phyloP scores from a whole-genome alignment of 495 filamentous ascomycete species.

The Tuber magnatum region DNA sequence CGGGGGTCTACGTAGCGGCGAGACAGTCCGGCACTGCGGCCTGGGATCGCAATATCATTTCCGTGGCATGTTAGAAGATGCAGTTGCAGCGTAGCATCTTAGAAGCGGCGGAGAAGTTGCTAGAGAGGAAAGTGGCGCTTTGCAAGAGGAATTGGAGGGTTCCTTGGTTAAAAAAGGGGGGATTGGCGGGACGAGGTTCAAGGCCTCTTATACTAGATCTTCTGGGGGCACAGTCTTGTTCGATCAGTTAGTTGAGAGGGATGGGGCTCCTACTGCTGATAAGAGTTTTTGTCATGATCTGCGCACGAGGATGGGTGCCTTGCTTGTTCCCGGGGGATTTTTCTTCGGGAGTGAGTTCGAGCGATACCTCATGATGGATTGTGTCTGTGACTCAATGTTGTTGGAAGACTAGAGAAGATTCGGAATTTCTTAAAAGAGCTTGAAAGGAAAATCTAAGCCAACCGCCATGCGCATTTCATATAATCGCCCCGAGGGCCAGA shows the following conservation, averaged over 20 bases:
- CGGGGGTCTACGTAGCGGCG: constrained; percentile 70
- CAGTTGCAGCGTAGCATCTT: constrained; percentile 69
- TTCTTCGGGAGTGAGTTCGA: constrained; percentile 71
- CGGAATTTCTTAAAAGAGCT: constrained; percentile 55
- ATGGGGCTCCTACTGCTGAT: constrained; percentile 61
- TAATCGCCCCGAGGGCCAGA: neutral
- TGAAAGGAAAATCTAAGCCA: constrained; percentile 7
- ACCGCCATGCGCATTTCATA: neutral
- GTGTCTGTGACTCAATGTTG: constrained; percentile 64
- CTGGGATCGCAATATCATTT: constrained; percentile 80
- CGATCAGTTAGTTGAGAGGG: constrained; percentile 57
- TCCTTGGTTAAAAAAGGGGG: constrained; percentile 47
- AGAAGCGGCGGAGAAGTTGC: constrained; percentile 54
- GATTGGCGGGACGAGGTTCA: constrained; percentile 55
- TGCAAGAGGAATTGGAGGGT: constrained; percentile 65
- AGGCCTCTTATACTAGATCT: constrained; percentile 61
- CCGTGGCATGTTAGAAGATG: constrained; percentile 74
- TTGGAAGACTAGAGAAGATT: constrained; percentile 58
- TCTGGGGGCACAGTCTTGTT: constrained; percentile 78
- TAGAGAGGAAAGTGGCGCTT: constrained; percentile 62
- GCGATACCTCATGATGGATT: constrained; percentile 75
- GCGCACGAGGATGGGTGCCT: constrained; percentile 62
- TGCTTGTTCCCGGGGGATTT: constrained; percentile 66
- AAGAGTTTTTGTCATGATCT: constrained; percentile 63
- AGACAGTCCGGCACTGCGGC: constrained; percentile 53